Evolutionary conservation across 2,329 filamentous ascomycete genomes (phyloP), one percentile per base, ranked within the genome.

Genomic region (Hypoxylon sp.): DNA sequence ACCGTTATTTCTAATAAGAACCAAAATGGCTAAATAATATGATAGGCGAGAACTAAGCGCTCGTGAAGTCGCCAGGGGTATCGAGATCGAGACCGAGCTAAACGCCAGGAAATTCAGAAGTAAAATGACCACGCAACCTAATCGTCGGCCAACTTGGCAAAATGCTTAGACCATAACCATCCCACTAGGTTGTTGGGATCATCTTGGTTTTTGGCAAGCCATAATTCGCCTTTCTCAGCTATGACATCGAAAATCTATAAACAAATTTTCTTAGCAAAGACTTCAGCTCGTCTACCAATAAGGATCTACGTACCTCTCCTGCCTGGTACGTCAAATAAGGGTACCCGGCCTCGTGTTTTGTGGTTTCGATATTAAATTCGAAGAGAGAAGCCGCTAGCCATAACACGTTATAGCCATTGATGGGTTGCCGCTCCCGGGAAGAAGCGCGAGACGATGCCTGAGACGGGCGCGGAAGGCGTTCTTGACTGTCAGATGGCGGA

Each of bases 141-240:
- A 53, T 79, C 77, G 75, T 89, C 87, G 52, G 86, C 87, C 69
- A 89, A 76, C 77, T 87, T 89, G 58, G 91, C 91, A 84, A 99
- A 99, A 82, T 99, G 96, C 80, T 98, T 98, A 75, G 94, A 97
- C 96, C 96, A 99, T 75, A 99, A 97, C 96, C 96, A 99, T 56
- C 96, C 96, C 34, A 98, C 90, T 71, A 90, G 86, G 71, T 91
- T 87, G 10, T 84, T 85, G 1, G 89, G 83, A 79, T 99, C 96
- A 76, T 99, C 96, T 81, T 99, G 96, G 78, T 99, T 99, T 80
- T 93, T 93, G 58, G 96, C 96, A 63, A 99, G 89, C 96, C 96
- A 99, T 52, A 98, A 86, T 83, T 99, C 96, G 70, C 96, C 96
- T 79, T 98, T 98, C 80, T 98, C 94, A 30, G 91, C 96, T 76